A percentile compares a stretch with the other conserved stretches of the same genome.
These are phyloP conservation scores for Stereocaulon alpinum DNA, from an alignment of 495 filamentous ascomycete genomes.

Conservation along the genomic window DNA sequence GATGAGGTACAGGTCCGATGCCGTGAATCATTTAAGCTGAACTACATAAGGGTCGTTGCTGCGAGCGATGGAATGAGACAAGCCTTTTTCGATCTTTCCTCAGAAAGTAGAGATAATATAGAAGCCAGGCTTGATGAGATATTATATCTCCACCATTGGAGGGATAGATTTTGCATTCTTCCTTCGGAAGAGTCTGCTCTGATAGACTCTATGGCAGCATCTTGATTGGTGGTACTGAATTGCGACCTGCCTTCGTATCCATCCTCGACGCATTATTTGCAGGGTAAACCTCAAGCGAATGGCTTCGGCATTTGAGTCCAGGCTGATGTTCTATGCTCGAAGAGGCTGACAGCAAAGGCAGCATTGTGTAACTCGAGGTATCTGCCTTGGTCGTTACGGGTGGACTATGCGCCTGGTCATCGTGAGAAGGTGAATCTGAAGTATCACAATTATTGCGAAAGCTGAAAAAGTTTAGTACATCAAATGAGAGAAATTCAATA, in stretches of 20 bases:
- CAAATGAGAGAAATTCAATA: background rate
- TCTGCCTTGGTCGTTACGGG: slow-evolving; percentile 12
- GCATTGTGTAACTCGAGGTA: slow-evolving; percentile 21
- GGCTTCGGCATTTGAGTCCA: background rate
- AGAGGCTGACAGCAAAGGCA: slow-evolving; percentile 21
- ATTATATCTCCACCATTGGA: background rate
- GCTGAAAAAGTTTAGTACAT: slow-evolving; percentile 14
- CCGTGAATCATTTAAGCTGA: too few relatives aligned
- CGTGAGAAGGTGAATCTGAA: slow-evolving; percentile 22
- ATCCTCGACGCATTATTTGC: background rate
- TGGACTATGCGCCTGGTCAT: slow-evolving; percentile 18
- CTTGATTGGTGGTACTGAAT: slow-evolving; percentile 2
- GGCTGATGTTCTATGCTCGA: background rate
- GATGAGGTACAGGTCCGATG: too few relatives aligned
- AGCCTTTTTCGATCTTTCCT: too few relatives aligned
- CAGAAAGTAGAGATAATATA: background rate
- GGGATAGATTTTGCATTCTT: background rate
- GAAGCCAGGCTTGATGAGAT: background rate
- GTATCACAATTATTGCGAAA: slow-evolving; percentile 13
- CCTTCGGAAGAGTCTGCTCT: background rate
- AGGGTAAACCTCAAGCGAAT: background rate
- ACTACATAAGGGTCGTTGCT: too few relatives aligned
- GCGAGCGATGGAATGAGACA: too few relatives aligned
- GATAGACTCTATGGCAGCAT: background rate
- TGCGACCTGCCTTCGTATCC: background rate